Base-by-base conservation (phyloP, 2,329 filamentous ascomycete genomes). In the Ilyonectria mors-panacis region DNA sequence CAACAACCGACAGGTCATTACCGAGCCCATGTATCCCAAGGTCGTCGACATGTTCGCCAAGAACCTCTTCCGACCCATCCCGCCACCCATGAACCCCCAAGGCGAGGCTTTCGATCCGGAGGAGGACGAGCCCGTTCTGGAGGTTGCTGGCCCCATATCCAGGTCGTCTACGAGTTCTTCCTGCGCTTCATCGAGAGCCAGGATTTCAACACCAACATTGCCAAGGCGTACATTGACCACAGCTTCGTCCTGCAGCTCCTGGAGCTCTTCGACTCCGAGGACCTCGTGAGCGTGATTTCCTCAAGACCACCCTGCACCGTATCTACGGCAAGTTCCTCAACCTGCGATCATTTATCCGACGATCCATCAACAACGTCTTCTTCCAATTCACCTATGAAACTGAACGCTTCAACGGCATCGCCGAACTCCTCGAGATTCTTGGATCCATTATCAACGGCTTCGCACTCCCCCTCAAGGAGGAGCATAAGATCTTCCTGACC, bases 271-370 rank as follows among this genome's bases (percentile, higher is more conserved):
- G 96, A 99, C 80, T 99, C 96, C 0, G 96, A 99, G 84, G 96
- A 99, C 76, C 96, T 2, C 89, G 96, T 69, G 96, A 99, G 83
- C 90, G 96, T 71, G 96, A 99, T 81, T 99, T 99, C 81, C 86
- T 99, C 73, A 99, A 99, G 87, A 99, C 96, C 0, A 99, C 96
- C 0, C 87, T 99, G 62, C 96, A 99, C 83, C 91, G 96, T 69
- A 99, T 99, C 79, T 99, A 99, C 79, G 96, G 96, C 78, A 99
- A 99, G 85, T 99, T 99, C 83, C 88, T 99, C 76, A 99, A 99
- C 81, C 87, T 99, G 70, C 92, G 96, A 67, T 98, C 96, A 33
- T 99, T 97, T 81, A 99, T 99, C 78, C 90, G 96, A 78, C 91
- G 96, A 76, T 99, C 96, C 63, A 99, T 99, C 88, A 99, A 99